Evolutionary conservation across 2,329 filamentous ascomycete genomes (phyloP).

Genomic region (Podosphaera aphanis): DNA sequence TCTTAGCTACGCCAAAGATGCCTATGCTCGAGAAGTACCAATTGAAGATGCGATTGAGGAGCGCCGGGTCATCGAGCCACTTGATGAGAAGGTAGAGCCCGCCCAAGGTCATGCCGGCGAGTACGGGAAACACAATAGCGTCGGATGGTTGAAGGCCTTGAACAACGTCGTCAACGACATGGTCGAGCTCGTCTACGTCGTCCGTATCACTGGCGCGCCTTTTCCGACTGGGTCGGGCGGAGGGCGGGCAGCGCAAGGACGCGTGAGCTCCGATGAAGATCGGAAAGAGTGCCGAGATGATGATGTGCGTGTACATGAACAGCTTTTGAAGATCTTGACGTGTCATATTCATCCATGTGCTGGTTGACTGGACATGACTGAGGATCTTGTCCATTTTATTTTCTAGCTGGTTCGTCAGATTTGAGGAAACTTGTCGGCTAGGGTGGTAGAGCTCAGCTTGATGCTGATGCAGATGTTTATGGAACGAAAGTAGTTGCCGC

Average conservation of each 20-base stretch:
- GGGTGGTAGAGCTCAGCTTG: neutral
- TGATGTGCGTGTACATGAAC: slow-evolving; percentile 24
- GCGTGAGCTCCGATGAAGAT: slow-evolving; percentile 71
- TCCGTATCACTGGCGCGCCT: slow-evolving; percentile 4
- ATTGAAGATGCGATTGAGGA: slow-evolving; percentile 64
- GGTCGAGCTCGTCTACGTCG: slow-evolving; percentile 23
- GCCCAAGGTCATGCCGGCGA: slow-evolving; percentile 48
- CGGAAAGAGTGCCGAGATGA: slow-evolving; percentile 50
- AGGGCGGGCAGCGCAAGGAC: slow-evolving; percentile 62
- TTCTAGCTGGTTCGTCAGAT: neutral
- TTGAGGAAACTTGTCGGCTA: neutral
- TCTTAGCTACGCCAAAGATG: slow-evolving; percentile 31
- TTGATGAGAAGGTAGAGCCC: slow-evolving; percentile 75
- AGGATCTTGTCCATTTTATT: neutral
- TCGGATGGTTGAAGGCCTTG: slow-evolving; percentile 53
- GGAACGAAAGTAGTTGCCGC: too few relatives aligned
- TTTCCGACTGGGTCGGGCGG: slow-evolving; percentile 29
- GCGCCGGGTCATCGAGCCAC: slow-evolving; percentile 57
- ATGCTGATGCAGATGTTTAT: too few relatives aligned
- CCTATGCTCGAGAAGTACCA: slow-evolving; percentile 45
- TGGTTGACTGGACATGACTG: neutral
- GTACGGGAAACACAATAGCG: slow-evolving; percentile 61
- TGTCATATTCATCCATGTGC: neutral
- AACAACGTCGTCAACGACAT: slow-evolving; percentile 35
- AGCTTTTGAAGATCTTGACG: slow-evolving; percentile 1